Evolutionary conservation across 139 green algal species (phyloP).

Genomic region (Pedinophyceae sp.): DNA sequence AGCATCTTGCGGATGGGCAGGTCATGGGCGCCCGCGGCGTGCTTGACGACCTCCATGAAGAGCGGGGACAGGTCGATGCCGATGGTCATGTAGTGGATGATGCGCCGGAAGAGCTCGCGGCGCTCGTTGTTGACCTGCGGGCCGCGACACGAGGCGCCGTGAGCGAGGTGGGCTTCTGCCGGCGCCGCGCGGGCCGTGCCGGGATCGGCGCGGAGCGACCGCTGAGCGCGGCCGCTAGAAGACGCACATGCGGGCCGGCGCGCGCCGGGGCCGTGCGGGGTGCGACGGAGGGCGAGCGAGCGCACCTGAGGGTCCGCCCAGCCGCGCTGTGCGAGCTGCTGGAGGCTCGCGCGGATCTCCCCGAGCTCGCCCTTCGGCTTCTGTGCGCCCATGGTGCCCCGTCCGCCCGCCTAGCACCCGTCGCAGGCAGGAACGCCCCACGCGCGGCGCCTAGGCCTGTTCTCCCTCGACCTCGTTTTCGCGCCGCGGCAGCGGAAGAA

Average conservation of each 20-base stretch:
- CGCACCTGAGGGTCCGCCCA: background rate
- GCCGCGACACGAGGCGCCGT: too few species aligned
- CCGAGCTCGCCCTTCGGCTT: background rate
- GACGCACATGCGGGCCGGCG: too few species aligned
- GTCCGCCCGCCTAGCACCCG: background rate
- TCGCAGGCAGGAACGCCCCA: background rate
- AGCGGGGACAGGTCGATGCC: conserved; percentile 86
- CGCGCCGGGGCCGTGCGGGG: too few species aligned
- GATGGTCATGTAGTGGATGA: conserved; percentile 84
- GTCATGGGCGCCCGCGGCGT: conserved; percentile 11
- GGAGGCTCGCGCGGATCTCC: background rate
- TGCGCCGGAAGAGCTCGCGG: conserved; percentile 53
- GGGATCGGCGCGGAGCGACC: background rate
- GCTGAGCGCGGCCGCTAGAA: background rate
- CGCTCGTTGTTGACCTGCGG: too few species aligned
- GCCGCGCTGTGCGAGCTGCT: background rate
- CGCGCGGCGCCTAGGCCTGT: too few species aligned
- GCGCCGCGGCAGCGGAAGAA: too few species aligned
- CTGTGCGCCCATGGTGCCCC: background rate
- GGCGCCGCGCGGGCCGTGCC: background rate
- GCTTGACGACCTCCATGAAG: conserved; percentile 40
- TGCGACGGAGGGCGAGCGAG: too few species aligned
- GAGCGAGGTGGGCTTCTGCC: too few species aligned
- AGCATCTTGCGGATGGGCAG: conserved; percentile 82
- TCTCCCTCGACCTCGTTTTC: too few species aligned